Evolutionary conservation across 139 green algal genomes (phyloP).

Genomic region (Asterochloris sp.): DNA sequence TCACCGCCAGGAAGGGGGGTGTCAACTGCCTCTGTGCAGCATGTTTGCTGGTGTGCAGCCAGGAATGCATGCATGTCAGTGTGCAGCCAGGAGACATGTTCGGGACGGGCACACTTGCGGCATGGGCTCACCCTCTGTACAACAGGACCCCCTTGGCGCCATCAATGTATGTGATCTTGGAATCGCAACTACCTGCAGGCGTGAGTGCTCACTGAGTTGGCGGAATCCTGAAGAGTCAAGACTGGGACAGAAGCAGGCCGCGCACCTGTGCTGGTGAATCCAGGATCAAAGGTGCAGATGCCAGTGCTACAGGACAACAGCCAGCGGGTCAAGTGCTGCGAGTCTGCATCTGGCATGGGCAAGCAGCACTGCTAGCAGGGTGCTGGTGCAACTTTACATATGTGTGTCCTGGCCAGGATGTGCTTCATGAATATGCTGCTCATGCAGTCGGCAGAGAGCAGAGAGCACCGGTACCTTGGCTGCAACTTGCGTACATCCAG

Average conservation of each 20-base stretch:
- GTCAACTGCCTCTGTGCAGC: neutral
- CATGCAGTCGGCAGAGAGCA: neutral
- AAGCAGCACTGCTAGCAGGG: too few species aligned
- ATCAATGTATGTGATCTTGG: slow-evolving; percentile 72
- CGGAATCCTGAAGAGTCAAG: neutral
- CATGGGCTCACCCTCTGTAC: slow-evolving; percentile 51
- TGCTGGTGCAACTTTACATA: too few species aligned
- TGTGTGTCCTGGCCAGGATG: too few species aligned
- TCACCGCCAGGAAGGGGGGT: too few species aligned
- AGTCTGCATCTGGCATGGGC: neutral
- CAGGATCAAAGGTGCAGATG: slow-evolving; percentile 75
- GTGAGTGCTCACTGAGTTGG: neutral
- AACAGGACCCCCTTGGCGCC: slow-evolving; percentile 59
- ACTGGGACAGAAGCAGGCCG: neutral
- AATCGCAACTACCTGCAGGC: slow-evolving; percentile 45
- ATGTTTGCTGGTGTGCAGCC: neutral
- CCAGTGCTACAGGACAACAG: slow-evolving; percentile 33
- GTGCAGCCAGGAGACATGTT: neutral
- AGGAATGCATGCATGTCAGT: neutral
- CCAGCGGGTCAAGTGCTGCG: neutral
- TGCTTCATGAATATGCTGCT: neutral
- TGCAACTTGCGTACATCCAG: slow-evolving; percentile 50
- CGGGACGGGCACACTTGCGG: neutral
- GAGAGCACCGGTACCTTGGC: slow-evolving; percentile 12
- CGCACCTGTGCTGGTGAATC: slow-evolving; percentile 58